Evolutionary conservation across 75 land plant species (phyloP), one percentile per base, ranked within the genome.

Genomic region (Larix kaempferi): DNA sequence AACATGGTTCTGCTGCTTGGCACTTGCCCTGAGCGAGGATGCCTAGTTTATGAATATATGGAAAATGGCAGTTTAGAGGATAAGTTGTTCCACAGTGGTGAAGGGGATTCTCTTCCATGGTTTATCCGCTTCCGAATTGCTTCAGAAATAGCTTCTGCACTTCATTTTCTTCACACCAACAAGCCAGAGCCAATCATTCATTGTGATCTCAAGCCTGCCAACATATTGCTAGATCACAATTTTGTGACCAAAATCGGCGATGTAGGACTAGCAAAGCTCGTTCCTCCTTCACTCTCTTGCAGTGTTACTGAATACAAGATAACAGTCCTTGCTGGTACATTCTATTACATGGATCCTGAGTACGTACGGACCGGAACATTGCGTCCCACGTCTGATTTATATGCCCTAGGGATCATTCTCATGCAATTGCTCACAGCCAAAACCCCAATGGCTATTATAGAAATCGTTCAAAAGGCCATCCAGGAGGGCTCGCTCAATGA

Each of bases 11-110:
- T 84, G 12, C 81, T 87, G 52, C 76, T 87, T 8, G 89, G 89
- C 4, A 81, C 82, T 0, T 83, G 86, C 72, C 84, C 86, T 10
- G 89, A 87, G 71, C 67, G 77, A 21, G 86, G 86, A 15, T 84
- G 86, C 65, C 73, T 84, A 4, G 86, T 87, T 6, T 87, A 87
- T 57, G 92, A 90, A 78, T 88, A 81, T 80, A 88, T 90, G 88
- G 86, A 75, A 23, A 83, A 90, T 73, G 90, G 92, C 11, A 88
- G 91, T 69, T 77, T 88, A 17, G 83, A 83, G 3, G 92, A 90
- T 67, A 64, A 80, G 19, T 83, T 90, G n/a, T 80, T 82, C 76
- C 58, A 76, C 17, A 71, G 80, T 23, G 78, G 60, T 21, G 61
- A 61, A 35, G 72, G 61, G 17, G 78, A 81, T 75, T 67, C 75